phyloP scores from a whole-genome alignment of 148 eudicot genomes.

The Agrostemma githago region DNA sequence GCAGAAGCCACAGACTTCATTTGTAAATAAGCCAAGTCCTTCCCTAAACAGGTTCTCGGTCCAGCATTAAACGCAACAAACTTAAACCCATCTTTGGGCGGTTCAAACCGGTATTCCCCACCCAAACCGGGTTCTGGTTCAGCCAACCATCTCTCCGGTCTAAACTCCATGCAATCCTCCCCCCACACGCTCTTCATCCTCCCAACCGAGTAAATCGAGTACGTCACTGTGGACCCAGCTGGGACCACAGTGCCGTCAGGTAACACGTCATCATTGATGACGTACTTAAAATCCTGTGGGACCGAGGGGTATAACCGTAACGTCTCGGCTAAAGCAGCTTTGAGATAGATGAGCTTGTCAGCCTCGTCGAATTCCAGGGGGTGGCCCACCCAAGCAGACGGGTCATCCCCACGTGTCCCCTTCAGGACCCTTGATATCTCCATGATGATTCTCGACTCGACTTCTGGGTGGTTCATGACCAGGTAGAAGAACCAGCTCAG shows the following conservation, averaged over 20 bases:
- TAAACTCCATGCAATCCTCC: constrained; percentile 78
- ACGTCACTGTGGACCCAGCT: constrained; percentile 80
- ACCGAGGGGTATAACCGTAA: constrained; percentile 80
- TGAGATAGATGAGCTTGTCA: constrained; percentile 61
- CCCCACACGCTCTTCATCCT: constrained; percentile 87
- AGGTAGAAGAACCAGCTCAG: constrained; percentile 92
- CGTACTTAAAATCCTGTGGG: constrained; percentile 78
- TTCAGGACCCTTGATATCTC: constrained; percentile 48
- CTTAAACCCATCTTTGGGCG: constrained; percentile 64
- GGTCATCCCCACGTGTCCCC: constrained; percentile 56
- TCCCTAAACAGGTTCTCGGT: constrained; percentile 88
- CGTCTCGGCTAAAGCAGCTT: constrained; percentile 83
- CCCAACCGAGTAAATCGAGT: constrained; percentile 79
- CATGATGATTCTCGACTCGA: constrained; percentile 49
- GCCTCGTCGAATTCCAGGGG: constrained; percentile 80
- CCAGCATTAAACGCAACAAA: constrained; percentile 91
- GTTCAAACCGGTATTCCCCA: constrained; percentile 47
- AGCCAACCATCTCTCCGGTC: constrained; percentile 76
- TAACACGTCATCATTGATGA: constrained; percentile 62
- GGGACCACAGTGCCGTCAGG: constrained; percentile 73
- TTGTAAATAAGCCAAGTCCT: constrained; percentile 82
- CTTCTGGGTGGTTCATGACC: constrained; percentile 60
- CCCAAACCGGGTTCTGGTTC: constrained; percentile 13
- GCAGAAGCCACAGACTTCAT: constrained; percentile 91
- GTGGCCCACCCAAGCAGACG: constrained; percentile 42